Conservation (phyloP, 306 rosid genomes). For the Ormosia emarginata region DNA sequence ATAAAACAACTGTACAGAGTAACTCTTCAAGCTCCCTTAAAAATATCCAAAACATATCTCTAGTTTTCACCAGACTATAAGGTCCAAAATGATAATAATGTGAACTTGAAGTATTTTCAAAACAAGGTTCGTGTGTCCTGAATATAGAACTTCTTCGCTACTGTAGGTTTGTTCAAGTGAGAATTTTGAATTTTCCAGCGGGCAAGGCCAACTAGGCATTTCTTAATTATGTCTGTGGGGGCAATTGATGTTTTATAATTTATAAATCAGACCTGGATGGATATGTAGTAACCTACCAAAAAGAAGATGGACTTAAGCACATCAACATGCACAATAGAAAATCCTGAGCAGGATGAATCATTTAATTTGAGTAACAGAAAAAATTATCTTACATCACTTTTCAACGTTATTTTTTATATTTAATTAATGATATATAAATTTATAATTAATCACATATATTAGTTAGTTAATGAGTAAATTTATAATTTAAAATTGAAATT, state of each 20-base stretch:
- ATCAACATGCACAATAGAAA: too few species aligned
- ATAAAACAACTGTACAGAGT: not conserved
- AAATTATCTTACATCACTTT: too few species aligned
- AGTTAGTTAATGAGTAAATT: too few species aligned
- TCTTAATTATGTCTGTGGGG: not conserved
- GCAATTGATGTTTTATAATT: not conserved
- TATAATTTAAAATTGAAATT: too few species aligned
- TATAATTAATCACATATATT: too few species aligned
- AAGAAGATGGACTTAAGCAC: too few species aligned
- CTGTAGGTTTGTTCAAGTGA: not conserved
- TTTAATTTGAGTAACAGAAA: too few species aligned
- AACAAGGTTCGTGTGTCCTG: not conserved
- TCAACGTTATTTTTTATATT: too few species aligned
- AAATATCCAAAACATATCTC: not conserved
- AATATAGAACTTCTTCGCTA: not conserved
- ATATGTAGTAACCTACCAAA: too few species aligned
- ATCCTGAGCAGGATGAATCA: too few species aligned
- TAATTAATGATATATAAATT: too few species aligned
- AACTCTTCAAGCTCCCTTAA: not conserved
- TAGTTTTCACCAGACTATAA: not conserved
- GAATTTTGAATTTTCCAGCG: not conserved
- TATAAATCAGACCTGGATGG: too few species aligned
- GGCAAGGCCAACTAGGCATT: not conserved
- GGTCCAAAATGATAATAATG: not conserved
- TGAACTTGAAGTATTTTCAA: not conserved